A percentile compares a stretch with the other conserved stretches of the same genome.
Evolutionary conservation across 1,284 basidiomycete species (phyloP).

Genomic region (Austroboletus rostrupii): DNA sequence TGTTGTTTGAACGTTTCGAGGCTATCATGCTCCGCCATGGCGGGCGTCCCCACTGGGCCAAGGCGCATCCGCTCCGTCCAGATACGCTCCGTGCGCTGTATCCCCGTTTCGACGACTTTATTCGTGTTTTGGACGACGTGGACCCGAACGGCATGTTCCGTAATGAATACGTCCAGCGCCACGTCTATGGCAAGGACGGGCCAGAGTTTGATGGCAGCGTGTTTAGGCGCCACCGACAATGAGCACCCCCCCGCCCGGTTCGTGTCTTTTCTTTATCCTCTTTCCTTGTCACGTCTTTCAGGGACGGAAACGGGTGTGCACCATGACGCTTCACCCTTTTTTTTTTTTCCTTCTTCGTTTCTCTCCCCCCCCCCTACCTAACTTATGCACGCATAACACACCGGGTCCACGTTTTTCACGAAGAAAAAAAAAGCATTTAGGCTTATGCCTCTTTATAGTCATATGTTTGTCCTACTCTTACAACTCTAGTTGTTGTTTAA

Average conservation of each 20-base stretch:
- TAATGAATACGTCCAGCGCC: slow-evolving; percentile 75
- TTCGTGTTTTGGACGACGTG: slow-evolving; percentile 61
- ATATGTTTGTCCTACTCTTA: slow-evolving; percentile 21
- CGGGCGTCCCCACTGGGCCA: slow-evolving; percentile 97
- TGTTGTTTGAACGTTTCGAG: slow-evolving; percentile 81
- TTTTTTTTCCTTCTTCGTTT: background rate
- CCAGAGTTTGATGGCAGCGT: slow-evolving; percentile 47
- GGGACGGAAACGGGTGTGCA: background rate
- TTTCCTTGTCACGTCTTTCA: background rate
- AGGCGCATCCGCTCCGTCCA: slow-evolving; percentile 79
- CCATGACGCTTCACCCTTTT: background rate
- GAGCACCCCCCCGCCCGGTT: background rate
- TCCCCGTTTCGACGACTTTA: slow-evolving; percentile 82
- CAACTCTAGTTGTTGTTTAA: slow-evolving; percentile 69
- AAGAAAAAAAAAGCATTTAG: slow-evolving; percentile 5
- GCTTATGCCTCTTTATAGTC: slow-evolving; percentile 14
- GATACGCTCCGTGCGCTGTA: slow-evolving; percentile 68
- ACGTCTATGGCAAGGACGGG: slow-evolving; percentile 57
- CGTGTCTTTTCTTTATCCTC: background rate
- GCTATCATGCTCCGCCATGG: slow-evolving; percentile 66
- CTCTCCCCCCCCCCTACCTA: too few relatives aligned
- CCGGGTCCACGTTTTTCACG: background rate
- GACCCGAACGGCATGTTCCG: slow-evolving; percentile 83
- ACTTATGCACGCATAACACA: slow-evolving; percentile 4
- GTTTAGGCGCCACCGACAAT: slow-evolving; percentile 42